Evolutionary conservation across 805 yeast species (phyloP), one percentile per base, ranked within the genome.

Genomic region (Metschnikowia similis): DNA sequence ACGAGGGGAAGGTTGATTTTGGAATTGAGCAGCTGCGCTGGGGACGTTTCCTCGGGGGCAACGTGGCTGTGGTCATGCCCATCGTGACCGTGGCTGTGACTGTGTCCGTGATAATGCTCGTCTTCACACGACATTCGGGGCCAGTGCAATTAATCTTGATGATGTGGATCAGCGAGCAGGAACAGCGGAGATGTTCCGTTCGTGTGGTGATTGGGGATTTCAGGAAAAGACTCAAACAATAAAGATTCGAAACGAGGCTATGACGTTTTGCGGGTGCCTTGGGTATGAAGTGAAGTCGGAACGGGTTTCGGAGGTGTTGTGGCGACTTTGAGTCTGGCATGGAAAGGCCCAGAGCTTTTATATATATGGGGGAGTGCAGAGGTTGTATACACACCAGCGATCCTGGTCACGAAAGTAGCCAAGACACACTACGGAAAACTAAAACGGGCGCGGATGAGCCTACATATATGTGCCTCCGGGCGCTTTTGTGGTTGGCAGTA

Each of bases 41-140:
- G 71, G 49, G 72, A 77, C 0, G 96, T 91, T 7, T 89, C 86
- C 32, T 84, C 78, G 26, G 92, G 87, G 1, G 89, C 82, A 10
- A 69, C 69, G 65, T 72, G 81, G 37, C 48, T 39, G 47, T 63
- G 64, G 47, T 49, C 62, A 52, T 76, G 81, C 6, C 54, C 58
- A 50, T 67, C 17, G 21, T 36, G 26, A 10, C 39, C 39, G 17
- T 16, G 17, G 6, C n/a, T 31, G 13, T 31, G 32, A 31, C 55
- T 45, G 27, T 52, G 53, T 13, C 48, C 28, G 16, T 54, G 49
- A 29, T 42, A 32, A 27, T 54, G 56, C 30, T 48, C 53, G 42
- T 54, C 48, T 37, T 52, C 55, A 32, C 55, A 52, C 6, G 55
- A 49, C 55, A 52, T 52, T n/a, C 10, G 1, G 31, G 31, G 10